These are phyloP conservation scores for Myxozyma nipponensis DNA, from an alignment of 805 yeast genomes.

Conservation along the genomic window DNA sequence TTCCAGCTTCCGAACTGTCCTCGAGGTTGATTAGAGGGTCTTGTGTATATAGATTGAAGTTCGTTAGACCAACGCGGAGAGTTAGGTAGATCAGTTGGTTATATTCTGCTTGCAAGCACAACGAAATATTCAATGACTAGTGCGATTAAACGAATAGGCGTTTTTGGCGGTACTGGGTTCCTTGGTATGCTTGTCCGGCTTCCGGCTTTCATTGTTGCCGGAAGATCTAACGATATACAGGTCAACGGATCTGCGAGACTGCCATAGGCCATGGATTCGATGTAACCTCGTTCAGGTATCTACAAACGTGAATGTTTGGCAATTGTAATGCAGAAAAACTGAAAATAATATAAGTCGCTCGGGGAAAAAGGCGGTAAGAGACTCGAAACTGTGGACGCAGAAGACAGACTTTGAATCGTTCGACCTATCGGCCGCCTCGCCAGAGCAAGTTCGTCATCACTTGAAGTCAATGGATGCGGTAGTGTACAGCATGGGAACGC, in stretches of 20 bases:
- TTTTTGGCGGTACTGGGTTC: conserved; percentile 1
- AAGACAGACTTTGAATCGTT: conserved; percentile 13
- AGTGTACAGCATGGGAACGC: conserved; percentile 17
- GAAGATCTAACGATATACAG: conserved; percentile 8
- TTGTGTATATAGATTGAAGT: no score
- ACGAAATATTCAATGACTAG: background rate
- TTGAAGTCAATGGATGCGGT: conserved; percentile 18
- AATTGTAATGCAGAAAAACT: no score
- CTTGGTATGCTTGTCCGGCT: conserved; percentile 17
- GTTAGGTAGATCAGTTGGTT: no score
- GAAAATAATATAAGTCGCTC: conserved; percentile 16
- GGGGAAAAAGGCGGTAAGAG: conserved; percentile 5
- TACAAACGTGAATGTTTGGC: no score
- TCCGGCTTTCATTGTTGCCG: no score
- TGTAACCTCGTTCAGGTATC: conserved; percentile 23
- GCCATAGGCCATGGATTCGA: conserved; percentile 26
- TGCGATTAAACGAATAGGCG: background rate
- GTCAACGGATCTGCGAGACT: conserved; percentile 21
- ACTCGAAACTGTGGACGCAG: conserved; percentile 9
- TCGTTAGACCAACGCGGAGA: no score
- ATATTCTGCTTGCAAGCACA: no score
- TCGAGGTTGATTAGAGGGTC: no score
- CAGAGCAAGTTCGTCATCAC: conserved; percentile 7
- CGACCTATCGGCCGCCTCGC: conserved; percentile 9
- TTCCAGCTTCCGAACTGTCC: no score